phyloP scores from a whole-genome alignment of 176 grass and related monocot species.

The Phoenix dactylifera region DNA sequence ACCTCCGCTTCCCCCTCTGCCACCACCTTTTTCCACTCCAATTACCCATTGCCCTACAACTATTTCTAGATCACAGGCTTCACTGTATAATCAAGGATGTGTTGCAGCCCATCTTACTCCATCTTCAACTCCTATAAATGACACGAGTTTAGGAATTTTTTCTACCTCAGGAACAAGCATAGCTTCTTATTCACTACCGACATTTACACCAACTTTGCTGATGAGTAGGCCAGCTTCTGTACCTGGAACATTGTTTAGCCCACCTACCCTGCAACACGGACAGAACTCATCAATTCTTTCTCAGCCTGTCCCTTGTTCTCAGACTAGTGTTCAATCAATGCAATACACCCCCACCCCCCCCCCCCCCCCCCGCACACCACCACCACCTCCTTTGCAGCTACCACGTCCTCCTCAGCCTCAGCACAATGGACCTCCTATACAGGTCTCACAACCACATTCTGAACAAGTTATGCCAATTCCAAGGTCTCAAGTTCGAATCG shows the following conservation, averaged over 20 bases:
- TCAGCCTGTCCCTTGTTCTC: slow-evolving; percentile 42
- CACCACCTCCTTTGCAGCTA: slow-evolving; percentile 65
- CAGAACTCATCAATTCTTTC: slow-evolving; percentile 44
- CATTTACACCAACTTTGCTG: slow-evolving; percentile 38
- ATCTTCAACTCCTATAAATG: slow-evolving; percentile 30
- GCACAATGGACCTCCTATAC: slow-evolving; percentile 35
- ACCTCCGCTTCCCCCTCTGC: slow-evolving; percentile 37
- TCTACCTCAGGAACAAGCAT: slow-evolving; percentile 30
- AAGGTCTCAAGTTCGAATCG: no score
- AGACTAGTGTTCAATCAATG: slow-evolving; percentile 36
- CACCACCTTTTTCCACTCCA: slow-evolving; percentile 42
- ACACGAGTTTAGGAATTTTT: slow-evolving; percentile 33
- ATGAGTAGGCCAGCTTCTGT: slow-evolving; percentile 34
- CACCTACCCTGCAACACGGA: slow-evolving; percentile 28
- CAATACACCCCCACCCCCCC: no score
- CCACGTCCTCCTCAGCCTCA: slow-evolving; percentile 74
- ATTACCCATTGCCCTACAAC: slow-evolving; percentile 40
- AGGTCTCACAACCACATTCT: slow-evolving; percentile 31
- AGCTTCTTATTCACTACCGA: slow-evolving; percentile 38
- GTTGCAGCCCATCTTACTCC: slow-evolving; percentile 22
- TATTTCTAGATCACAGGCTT: slow-evolving; percentile 33
- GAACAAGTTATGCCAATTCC: slow-evolving; percentile 36
- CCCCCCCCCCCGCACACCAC: slow-evolving; percentile 43
- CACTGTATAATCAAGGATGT: slow-evolving; percentile 32
- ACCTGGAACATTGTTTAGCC: slow-evolving; percentile 28